Evolutionary conservation across 2,329 filamentous ascomycete genomes (phyloP).

Genomic region (Diaporthe amygdali): DNA sequence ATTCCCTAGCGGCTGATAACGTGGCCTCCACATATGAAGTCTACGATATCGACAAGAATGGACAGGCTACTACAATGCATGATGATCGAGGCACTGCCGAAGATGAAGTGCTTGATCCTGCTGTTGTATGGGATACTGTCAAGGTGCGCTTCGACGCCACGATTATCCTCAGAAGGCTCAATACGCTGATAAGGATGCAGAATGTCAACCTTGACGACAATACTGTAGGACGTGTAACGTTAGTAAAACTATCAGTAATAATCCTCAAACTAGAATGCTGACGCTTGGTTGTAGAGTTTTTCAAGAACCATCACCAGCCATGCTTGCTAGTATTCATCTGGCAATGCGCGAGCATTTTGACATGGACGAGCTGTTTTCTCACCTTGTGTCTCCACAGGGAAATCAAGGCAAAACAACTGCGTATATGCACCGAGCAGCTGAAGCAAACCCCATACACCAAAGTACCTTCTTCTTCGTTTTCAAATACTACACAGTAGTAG

Average conservation of each 20-base stretch:
- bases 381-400: conserved; percentile 55
- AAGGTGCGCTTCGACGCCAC: conserved; percentile 23
- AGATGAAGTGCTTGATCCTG: conserved; percentile 43
- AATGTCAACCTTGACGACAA: conserved; percentile 41
- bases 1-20: conserved; percentile 33
- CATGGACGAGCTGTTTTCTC: conserved; percentile 63
- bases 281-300: conserved; percentile 50
- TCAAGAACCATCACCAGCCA: conserved; percentile 64
- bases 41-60: conserved; percentile 58
- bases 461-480: conserved; percentile 67
- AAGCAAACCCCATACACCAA: conserved; percentile 50
- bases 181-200: conserved; percentile 5
- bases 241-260: conserved; percentile 36
- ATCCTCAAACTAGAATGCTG: background rate
- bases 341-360: conserved; percentile 64
- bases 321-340: conserved; percentile 64
- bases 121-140: conserved; percentile 47
- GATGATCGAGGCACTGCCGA: conserved; percentile 42
- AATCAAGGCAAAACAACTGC: conserved; percentile 51
- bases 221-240: conserved; percentile 61
- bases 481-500: conserved; percentile 68
- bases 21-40: conserved; percentile 58
- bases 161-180: background rate
- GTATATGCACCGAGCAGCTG: conserved; percentile 56
- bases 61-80: conserved; percentile 43